These are phyloP conservation scores for Actinomortierella wolfii DNA, from an alignment of 371 early-diverging fungal species.

Conservation along the genomic window DNA sequence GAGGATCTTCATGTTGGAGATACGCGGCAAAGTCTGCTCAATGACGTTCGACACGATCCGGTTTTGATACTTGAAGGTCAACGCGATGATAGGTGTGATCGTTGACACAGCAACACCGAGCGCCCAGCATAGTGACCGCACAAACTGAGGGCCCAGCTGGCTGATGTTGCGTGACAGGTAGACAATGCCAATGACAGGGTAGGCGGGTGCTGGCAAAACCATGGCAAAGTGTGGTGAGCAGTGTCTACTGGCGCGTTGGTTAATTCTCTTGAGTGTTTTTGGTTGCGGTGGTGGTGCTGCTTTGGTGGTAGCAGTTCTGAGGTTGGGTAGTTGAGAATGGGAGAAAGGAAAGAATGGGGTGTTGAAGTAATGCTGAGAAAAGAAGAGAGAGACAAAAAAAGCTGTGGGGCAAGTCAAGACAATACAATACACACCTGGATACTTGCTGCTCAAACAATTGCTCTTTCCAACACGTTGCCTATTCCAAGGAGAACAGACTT, in stretches of 20 bases:
- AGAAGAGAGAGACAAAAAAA: conserved; percentile 8
- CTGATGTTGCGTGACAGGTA: conserved; percentile 37
- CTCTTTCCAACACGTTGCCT: no score
- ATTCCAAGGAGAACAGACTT: no score
- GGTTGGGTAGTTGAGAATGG: neutral
- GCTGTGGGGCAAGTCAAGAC: neutral
- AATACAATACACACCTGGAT: no score
- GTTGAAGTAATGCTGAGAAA: neutral
- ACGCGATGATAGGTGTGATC: conserved; percentile 31
- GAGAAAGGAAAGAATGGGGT: conserved; percentile 1
- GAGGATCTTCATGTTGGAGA: conserved; percentile 25
- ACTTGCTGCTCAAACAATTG: no score
- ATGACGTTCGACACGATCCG: conserved; percentile 29
- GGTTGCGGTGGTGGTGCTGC: neutral
- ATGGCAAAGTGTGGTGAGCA: conserved; percentile 3
- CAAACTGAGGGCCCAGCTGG: conserved; percentile 39
- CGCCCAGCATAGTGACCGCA: conserved; percentile 39
- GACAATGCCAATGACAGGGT: conserved; percentile 40
- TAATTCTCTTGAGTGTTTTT: neutral
- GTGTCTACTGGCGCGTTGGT: neutral
- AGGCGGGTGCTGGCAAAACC: conserved; percentile 40
- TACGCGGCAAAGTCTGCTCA: conserved; percentile 22
- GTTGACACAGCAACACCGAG: conserved; percentile 36
- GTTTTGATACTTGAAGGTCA: conserved; percentile 42
- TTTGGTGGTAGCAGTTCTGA: neutral